phyloP scores from a whole-genome alignment of 2,329 filamentous ascomycete genomes.

The Claviceps sp. region DNA sequence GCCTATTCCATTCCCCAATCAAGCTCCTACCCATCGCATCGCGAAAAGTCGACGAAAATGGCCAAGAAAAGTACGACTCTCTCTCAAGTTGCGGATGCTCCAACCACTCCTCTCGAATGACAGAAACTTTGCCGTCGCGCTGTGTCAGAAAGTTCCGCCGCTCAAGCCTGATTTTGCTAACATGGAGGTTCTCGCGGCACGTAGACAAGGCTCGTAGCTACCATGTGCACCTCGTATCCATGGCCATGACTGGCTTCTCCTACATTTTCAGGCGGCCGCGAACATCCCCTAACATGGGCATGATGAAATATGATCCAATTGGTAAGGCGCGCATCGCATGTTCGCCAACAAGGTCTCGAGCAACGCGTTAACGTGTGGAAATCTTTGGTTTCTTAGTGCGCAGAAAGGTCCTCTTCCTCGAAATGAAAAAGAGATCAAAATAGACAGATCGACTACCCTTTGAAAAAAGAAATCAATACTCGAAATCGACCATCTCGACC shows the following conservation, averaged over 20 bases:
- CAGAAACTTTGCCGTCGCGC: neutral
- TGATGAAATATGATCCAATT: constrained; percentile 98
- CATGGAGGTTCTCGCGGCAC: neutral
- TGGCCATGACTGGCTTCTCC: constrained; percentile 98
- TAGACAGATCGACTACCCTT: constrained; percentile 14
- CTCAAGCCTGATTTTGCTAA: neutral
- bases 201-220: constrained; percentile 84
- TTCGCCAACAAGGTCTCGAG: neutral
- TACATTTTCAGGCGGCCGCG: constrained; percentile 79
- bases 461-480: neutral
- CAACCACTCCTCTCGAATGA: neutral
- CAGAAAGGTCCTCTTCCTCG: constrained; percentile 90
- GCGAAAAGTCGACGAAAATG: constrained; percentile 6
- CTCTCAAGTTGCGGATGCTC: neutral
- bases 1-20: neutral
- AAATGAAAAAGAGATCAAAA: constrained; percentile 70
- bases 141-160: neutral
- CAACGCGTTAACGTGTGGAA: neutral
- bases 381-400: constrained; percentile 46
- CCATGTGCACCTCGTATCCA: constrained; percentile 85
- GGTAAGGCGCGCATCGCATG: constrained; percentile 38
- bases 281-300: constrained; percentile 70
- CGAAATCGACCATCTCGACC: no score
- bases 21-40: neutral
- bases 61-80: constrained; percentile 13